Evolutionary conservation across 805 yeast genomes (phyloP), one percentile per base, ranked within the genome.

Genomic region (Zygosaccharomyces bailii): DNA sequence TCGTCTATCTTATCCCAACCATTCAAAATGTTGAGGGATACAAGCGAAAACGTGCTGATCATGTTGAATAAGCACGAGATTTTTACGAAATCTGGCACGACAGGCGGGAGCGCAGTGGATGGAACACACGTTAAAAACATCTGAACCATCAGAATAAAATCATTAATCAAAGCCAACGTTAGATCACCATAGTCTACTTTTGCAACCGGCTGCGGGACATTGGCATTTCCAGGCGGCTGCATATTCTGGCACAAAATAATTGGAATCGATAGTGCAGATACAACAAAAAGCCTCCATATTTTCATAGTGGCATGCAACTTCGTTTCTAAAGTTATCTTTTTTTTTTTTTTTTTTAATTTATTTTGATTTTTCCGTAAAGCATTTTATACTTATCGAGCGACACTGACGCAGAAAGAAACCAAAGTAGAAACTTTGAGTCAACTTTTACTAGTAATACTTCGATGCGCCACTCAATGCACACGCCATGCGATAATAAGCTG

Each of bases 1-100:
- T 48, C 51, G 34, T 48, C 48, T 24, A 48, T 17, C 27, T 42
- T 41, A 21, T 48, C 51, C 51, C 51, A 48, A 5, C 51, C 51
- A 21, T 40, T 21, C 5, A 48, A 38, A 18, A 48, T 30, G 20
- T 44, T 48, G 29, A 48, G 25, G 6, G 48, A 42, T 17, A 48
- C 31, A 10, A 48, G 23, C 16, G 51, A 48, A 11, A 48, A 37
- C 6, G 45, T 46, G 21, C 51, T 48, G 19, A 48, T 32, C 38
- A 48, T 36, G 16, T 48, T 48, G 33, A 48, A 48, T 25, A 44
- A 36, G 20, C 51, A 48, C 8, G 51, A 48, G 2, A 48, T 35
- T 21, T 44, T 48, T 4, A 42, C 44, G 24, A 48, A 48, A 34
- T 41, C 39, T 10, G 47, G 43, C 3, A 40, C 42, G 27, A 42